Conservation (phyloP, 495 filamentous ascomycete genomes). For the Tuber microsphaerosporum region DNA sequence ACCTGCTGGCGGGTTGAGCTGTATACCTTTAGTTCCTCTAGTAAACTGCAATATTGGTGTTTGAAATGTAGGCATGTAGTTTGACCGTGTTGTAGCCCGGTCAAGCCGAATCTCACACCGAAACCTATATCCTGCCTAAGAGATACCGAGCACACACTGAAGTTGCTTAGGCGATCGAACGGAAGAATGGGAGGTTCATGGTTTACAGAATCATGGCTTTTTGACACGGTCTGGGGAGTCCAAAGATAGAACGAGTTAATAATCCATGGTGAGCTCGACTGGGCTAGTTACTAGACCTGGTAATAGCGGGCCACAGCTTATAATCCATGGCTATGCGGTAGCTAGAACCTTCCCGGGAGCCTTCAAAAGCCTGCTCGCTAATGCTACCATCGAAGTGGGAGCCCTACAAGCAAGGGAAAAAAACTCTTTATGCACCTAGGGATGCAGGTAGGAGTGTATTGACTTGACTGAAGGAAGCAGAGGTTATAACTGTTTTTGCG, state of each 20-base stretch:
- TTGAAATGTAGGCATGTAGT: neutral
- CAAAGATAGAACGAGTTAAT: neutral
- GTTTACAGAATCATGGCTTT: neutral
- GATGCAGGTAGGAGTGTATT: neutral
- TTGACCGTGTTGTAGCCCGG: neutral
- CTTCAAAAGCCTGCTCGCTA: neutral
- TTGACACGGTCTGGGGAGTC: neutral
- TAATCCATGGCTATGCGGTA: neutral
- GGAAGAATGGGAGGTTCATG: neutral
- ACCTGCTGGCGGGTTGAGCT: neutral
- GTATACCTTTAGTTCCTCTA: neutral
- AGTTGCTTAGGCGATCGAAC: neutral
- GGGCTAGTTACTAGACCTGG: neutral
- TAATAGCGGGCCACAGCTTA: too few relatives aligned
- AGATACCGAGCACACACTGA: neutral
- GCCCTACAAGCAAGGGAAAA: neutral
- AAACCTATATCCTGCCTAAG: neutral
- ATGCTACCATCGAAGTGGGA: neutral
- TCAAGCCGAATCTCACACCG: too few relatives aligned
- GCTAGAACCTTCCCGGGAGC: neutral
- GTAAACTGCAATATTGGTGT: neutral
- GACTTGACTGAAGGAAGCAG: too few relatives aligned
- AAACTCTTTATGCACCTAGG: neutral
- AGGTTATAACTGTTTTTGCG: too few relatives aligned
- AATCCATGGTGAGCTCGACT: neutral